Base-by-base conservation (phyloP, 345 rosid genomes). In the Dimocarpus longan region DNA sequence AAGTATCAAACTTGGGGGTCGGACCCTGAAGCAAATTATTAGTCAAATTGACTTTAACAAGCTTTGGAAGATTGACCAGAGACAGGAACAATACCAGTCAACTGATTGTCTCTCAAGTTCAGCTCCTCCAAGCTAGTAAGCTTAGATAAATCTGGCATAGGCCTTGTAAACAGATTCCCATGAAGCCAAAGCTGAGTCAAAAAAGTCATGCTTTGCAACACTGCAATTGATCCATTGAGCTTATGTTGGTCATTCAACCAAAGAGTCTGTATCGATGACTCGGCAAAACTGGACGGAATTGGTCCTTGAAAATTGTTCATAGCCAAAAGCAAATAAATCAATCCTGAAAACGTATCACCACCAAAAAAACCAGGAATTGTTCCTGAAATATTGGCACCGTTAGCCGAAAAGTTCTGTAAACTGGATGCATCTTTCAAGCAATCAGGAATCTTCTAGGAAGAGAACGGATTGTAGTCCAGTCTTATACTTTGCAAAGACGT, bases 31-130 rank as follows among this genome's bases (percentile, higher is more conserved):
- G 79, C 8, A 43, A 0, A 74, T 88, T 88, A 75, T 86, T 82
- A 22, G 90, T 84, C 59, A 95, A 79, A 80, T 90, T 91, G 68
- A 95, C 91, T 48, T 44, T 42, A 64, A 66, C 4, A 56, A 93
- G 91, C 12, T 82, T 65, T 2, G 76, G 72, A 60, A 87, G 71
- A n/a, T 56, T 74, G 39, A 80, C 72, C 43, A 93, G 79, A 7
- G 97, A 89, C 50, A 48, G 94, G 94, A n/a, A 95, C 88, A 52
- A 84, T 19, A 78, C 98, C 97, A 32, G 97, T 90, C 71, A 93
- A 85, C 70, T 82, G 80, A 84, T 95, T 91, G 66, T 95, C 97
- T 74, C 97, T 89, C n/a, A 91, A 78, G 46, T 85, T 85, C 81
- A 93, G 87, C 7, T 32, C 37, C 28, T 66, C 44, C 70, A 92